A percentile compares a stretch with the other conserved stretches of the same genome.
Evolutionary conservation across 257 asterid genomes (phyloP).

Genomic region (Agastache rugosa): DNA sequence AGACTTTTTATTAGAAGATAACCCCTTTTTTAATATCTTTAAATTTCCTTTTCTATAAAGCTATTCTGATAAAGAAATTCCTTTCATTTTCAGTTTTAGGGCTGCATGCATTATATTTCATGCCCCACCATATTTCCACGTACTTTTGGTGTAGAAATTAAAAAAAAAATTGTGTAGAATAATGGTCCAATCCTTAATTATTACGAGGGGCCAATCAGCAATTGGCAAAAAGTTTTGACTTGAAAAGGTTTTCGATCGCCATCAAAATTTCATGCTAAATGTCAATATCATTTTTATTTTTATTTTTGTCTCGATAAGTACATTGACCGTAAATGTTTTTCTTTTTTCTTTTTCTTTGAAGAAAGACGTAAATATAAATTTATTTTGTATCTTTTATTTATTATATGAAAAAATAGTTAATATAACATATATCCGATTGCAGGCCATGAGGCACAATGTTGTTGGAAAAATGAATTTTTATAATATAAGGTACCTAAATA

Average conservation of each 20-base stretch:
- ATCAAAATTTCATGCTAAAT: constrained; percentile 27
- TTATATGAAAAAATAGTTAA: too few species aligned
- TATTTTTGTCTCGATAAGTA: neutral
- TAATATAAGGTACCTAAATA: too few species aligned
- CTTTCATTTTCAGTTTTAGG: constrained; percentile 42
- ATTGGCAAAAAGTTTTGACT: constrained; percentile 19
- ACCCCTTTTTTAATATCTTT: constrained; percentile 26
- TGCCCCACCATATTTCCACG: constrained; percentile 22
- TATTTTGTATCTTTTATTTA: too few species aligned
- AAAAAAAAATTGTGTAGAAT: neutral
- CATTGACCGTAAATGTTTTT: neutral
- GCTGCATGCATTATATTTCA: constrained; percentile 23
- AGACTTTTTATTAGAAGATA: constrained; percentile 36
- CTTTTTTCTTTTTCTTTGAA: too few species aligned
- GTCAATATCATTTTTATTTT: constrained; percentile 9
- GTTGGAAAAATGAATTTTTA: neutral
- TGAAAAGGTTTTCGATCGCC: constrained; percentile 24
- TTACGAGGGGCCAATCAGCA: constrained; percentile 13
- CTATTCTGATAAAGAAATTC: constrained; percentile 47
- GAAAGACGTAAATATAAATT: too few species aligned
- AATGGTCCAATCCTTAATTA: constrained; percentile 27
- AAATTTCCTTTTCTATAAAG: constrained; percentile 44
- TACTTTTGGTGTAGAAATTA: neutral
- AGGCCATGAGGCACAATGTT: too few species aligned
- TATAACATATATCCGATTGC: too few species aligned